A percentile compares a stretch with the other conserved stretches of the same genome.
Conservation (phyloP, 768 basidiomycete genomes). For the Tylopilus subfusipes region DNA sequence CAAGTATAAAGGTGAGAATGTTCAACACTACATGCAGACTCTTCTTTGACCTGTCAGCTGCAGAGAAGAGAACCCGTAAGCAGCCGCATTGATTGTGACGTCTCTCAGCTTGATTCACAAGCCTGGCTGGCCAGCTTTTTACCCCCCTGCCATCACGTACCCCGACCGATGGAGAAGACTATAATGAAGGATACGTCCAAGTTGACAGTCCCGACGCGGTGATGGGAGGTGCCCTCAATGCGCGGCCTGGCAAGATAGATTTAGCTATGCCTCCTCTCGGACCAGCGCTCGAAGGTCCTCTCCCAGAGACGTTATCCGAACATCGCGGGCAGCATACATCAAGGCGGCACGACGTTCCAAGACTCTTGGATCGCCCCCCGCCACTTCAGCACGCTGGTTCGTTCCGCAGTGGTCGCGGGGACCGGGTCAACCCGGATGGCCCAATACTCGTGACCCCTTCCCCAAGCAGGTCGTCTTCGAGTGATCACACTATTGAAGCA, state of each 20-base stretch:
- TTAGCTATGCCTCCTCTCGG: conserved; percentile 23
- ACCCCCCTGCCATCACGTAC: conserved; percentile 32
- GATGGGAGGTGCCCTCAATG: conserved; percentile 33
- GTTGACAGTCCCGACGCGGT: conserved; percentile 32
- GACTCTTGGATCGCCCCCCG: conserved; percentile 24
- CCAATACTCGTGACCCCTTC: conserved; percentile 24
- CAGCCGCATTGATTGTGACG: background rate
- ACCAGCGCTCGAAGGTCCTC: conserved; percentile 11
- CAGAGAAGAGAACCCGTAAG: conserved; percentile 34
- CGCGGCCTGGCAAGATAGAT: conserved; percentile 27
- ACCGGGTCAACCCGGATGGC: conserved; percentile 11
- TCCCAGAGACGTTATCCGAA: conserved; percentile 21
- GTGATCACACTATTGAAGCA: conserved; percentile 32
- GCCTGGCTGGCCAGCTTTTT: conserved; percentile 22
- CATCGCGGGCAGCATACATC: conserved; percentile 17
- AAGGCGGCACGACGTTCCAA: conserved; percentile 20
- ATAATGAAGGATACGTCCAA: conserved; percentile 30
- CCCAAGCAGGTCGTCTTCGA: conserved; percentile 19
- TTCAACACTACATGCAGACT: background rate
- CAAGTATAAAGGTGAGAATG: conserved; percentile 25
- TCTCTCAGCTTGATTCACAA: conserved; percentile 8
- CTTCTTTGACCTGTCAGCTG: conserved; percentile 11
- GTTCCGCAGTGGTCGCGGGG: conserved; percentile 22
- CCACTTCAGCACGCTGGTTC: conserved; percentile 15
- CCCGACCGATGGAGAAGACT: conserved; percentile 32